Evolutionary conservation across 805 yeast species (phyloP).

Genomic region (Saturnispora diversa): DNA sequence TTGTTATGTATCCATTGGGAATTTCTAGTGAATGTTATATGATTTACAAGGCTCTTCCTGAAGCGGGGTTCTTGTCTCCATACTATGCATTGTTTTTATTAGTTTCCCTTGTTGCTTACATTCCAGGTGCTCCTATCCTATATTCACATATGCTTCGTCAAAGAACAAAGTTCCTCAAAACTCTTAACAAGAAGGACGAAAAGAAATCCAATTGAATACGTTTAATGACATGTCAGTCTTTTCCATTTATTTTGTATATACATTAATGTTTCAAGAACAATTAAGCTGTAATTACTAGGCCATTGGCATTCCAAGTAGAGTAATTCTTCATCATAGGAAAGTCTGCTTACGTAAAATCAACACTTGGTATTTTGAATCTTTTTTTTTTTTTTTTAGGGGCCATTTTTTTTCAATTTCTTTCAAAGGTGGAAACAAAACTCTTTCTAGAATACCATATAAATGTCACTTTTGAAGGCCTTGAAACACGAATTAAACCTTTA

Average conservation of each 20-base stretch:
- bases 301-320: too few relatives aligned
- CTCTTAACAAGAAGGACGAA: neutral
- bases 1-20: constrained; percentile 81
- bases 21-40: constrained; percentile 76
- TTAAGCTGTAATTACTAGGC: too few relatives aligned
- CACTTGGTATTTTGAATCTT: too few relatives aligned
- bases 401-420: neutral
- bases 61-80: constrained; percentile 37
- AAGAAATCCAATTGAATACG: constrained; percentile 1
- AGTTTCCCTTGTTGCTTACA: constrained; percentile 53
- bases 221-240: too few relatives aligned
- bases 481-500: constrained; percentile 63
- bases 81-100: constrained; percentile 48
- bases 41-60: constrained; percentile 61
- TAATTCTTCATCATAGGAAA: too few relatives aligned
- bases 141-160: constrained; percentile 86
- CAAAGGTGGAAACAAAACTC: too few relatives aligned
- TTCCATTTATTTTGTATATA: too few relatives aligned
- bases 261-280: too few relatives aligned
- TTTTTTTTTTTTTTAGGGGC: too few relatives aligned
- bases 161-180: constrained; percentile 63
- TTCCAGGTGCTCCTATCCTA: constrained; percentile 81
- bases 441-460: too few relatives aligned
- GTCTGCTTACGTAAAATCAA: neutral
- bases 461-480: constrained; percentile 25